These are phyloP conservation scores for Epichloe hybrida DNA, from an alignment of 2,329 filamentous ascomycete genomes.

Conservation along the genomic window DNA sequence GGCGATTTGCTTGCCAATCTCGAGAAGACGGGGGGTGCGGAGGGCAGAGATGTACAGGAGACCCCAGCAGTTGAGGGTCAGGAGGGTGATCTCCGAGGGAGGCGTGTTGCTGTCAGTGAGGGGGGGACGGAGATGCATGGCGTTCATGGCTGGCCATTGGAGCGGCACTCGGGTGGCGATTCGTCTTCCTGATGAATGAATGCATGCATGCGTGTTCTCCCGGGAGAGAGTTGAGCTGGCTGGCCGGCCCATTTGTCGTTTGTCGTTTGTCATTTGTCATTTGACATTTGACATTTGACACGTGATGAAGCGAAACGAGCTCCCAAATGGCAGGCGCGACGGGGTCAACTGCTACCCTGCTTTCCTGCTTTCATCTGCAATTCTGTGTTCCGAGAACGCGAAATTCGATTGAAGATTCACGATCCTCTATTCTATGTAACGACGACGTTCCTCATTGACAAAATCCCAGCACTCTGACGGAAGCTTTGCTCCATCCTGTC, in stretches of 20 bases:
- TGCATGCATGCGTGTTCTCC: not conserved
- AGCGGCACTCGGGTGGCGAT: not conserved
- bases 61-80: constrained; percentile 96
- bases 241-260: no score
- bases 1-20: constrained; percentile 74
- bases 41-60: constrained; percentile 74
- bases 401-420: not conserved
- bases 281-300: not conserved
- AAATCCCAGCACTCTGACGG: no score
- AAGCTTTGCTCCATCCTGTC: no score
- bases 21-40: constrained; percentile 61
- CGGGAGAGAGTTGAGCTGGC: not conserved
- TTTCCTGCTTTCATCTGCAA: not conserved
- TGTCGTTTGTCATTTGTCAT: no score
- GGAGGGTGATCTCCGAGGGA: constrained; percentile 55
- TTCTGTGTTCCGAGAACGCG: not conserved
- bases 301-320: constrained; percentile 1
- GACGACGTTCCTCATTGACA: no score
- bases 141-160: not conserved
- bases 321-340: not conserved
- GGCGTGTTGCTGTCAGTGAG: constrained; percentile 13
- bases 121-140: not conserved
- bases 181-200: not conserved
- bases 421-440: no score
- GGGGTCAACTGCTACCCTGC: not conserved